Percentiles rank a stretch among this genome's conserved stretches.
Evolutionary conservation across 1,284 basidiomycete genomes (phyloP).

Genomic region (Tilletia walkeri): DNA sequence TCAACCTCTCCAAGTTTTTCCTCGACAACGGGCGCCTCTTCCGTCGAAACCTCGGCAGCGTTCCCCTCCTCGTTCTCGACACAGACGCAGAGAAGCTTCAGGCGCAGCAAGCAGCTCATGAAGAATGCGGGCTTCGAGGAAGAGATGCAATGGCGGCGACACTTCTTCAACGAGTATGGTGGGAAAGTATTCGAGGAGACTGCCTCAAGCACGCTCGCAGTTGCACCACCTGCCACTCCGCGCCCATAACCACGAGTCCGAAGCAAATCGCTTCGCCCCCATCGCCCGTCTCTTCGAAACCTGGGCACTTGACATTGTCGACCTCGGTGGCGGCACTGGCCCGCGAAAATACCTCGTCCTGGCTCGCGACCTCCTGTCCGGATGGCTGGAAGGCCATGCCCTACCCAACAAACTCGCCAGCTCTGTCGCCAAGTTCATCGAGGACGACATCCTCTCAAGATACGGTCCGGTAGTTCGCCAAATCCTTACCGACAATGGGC

Average conservation of each 20-base stretch:
- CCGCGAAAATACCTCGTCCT: background rate
- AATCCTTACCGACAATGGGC: conserved; percentile 5
- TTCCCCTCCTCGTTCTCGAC: background rate
- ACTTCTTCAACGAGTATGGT: background rate
- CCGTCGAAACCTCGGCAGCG: background rate
- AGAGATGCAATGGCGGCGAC: background rate
- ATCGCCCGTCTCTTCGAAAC: background rate
- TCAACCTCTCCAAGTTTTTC: background rate
- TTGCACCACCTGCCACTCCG: background rate
- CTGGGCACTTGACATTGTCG: background rate
- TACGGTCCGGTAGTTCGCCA: background rate
- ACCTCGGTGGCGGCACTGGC: background rate
- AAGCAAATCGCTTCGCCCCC: background rate
- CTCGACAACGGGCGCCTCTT: background rate
- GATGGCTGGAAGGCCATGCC: background rate
- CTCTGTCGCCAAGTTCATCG: conserved; percentile 13
- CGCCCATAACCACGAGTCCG: background rate
- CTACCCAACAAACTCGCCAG: background rate
- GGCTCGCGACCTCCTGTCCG: background rate
- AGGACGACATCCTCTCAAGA: background rate
- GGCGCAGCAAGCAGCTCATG: background rate
- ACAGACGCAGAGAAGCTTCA: background rate
- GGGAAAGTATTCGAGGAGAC: background rate
- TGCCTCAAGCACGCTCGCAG: background rate
- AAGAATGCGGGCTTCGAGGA: background rate